phyloP scores from a whole-genome alignment of 2,329 filamentous ascomycete genomes.

The Beauveria rudraprayagi region DNA sequence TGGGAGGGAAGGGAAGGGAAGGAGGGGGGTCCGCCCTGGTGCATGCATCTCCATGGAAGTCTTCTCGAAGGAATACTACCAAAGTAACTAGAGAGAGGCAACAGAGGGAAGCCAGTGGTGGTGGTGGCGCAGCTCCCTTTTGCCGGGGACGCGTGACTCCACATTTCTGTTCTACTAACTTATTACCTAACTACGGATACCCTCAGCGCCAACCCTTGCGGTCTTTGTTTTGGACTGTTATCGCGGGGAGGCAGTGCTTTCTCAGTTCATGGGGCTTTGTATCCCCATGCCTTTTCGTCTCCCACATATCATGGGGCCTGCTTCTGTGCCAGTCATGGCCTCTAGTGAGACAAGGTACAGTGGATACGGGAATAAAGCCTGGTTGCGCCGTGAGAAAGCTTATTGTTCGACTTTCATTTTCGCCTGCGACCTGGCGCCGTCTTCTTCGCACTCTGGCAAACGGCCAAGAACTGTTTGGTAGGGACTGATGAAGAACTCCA shows the following conservation, averaged over 20 bases:
- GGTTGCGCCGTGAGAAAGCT: not conserved
- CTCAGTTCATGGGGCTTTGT: no score
- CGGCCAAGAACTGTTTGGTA: no score
- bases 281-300: not conserved
- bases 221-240: not conserved
- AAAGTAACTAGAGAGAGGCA: no score
- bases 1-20: not conserved
- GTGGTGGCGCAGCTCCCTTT: slow-evolving; percentile 2
- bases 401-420: not conserved
- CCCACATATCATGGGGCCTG: not conserved
- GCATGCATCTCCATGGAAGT: slow-evolving; percentile 19
- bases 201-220: no score
- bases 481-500: not conserved
- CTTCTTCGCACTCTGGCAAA: no score
- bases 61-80: slow-evolving; percentile 23
- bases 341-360: not conserved
- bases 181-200: no score
- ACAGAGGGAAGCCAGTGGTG: not conserved
- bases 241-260: not conserved
- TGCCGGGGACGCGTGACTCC: not conserved
- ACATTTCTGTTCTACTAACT: not conserved
- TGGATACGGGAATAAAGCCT: not conserved
- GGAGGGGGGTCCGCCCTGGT: not conserved
- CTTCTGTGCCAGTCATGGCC: not conserved
- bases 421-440: not conserved